Percentiles rank a stretch among this genome's conserved stretches.
phyloP scores from a whole-genome alignment of 495 filamentous ascomycete genomes.

The Melanomma pulvis-pyrius region DNA sequence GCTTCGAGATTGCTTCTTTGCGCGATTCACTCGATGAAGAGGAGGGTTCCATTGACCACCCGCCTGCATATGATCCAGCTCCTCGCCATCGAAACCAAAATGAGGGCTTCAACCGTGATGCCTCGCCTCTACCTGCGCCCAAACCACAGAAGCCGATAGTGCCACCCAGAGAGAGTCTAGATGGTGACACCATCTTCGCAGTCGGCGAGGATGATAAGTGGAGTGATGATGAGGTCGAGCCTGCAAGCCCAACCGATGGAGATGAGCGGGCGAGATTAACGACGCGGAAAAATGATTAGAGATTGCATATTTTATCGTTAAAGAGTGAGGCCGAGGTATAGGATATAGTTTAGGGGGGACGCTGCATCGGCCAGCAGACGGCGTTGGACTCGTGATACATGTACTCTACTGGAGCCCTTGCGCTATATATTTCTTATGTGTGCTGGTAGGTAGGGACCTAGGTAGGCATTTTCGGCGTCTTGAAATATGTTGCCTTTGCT shows the following conservation, averaged over 20 bases:
- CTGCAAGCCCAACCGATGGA: conserved; percentile 56
- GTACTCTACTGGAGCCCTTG: conserved; percentile 1
- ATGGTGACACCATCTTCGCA: conserved; percentile 93
- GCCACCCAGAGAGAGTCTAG: conserved; percentile 70
- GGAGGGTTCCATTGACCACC: conserved; percentile 34
- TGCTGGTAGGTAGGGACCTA: not conserved
- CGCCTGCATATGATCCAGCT: conserved; percentile 35
- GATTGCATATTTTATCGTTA: not conserved
- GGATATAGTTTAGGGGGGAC: not conserved
- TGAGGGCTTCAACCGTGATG: conserved; percentile 34
- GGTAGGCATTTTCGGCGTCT: conserved; percentile 13
- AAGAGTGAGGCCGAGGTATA: not conserved
- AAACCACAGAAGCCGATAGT: conserved; percentile 45
- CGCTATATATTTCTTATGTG: not conserved
- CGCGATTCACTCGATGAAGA: conserved; percentile 78
- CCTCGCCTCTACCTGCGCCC: conserved; percentile 47
- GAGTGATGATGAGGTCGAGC: conserved; percentile 67
- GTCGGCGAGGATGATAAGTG: conserved; percentile 81
- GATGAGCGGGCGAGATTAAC: conserved; percentile 68
- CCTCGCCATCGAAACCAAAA: conserved; percentile 8
- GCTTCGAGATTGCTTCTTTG: conserved; percentile 94
- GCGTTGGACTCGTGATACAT: conserved; percentile 12
- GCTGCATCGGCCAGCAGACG: not conserved
- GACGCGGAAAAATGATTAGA: conserved; percentile 44
- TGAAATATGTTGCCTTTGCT: not conserved